Conservation (phyloP, 495 filamentous ascomycete genomes). For the Gamarada debralockiae region DNA sequence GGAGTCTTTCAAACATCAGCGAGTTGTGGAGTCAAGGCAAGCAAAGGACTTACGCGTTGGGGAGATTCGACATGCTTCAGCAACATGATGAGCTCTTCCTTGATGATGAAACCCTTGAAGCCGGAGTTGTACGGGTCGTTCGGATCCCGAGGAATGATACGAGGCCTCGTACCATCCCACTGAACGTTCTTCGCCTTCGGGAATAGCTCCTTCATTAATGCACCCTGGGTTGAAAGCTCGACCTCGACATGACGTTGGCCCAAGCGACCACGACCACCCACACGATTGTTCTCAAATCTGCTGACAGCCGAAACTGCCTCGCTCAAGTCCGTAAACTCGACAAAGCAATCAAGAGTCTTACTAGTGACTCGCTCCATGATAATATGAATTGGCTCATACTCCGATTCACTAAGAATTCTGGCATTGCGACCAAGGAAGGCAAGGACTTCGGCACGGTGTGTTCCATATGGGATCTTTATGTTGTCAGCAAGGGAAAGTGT, state of each 20-base stretch:
- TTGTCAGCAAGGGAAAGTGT: conserved; percentile 2
- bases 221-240: conserved; percentile 53
- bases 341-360: conserved; percentile 74
- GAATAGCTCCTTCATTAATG: conserved; percentile 64
- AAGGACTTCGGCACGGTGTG: conserved; percentile 62
- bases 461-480: conserved; percentile 62
- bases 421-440: conserved; percentile 69
- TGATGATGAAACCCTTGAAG: conserved; percentile 66
- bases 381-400: conserved; percentile 66
- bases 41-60: conserved; percentile 51
- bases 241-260: conserved; percentile 64
- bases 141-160: conserved; percentile 31
- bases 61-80: conserved; percentile 65
- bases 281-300: conserved; percentile 35
- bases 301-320: conserved; percentile 54
- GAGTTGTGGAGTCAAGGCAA: not conserved
- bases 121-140: conserved; percentile 55
- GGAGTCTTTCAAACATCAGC: conserved; percentile 47
- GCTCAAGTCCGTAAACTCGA: conserved; percentile 54
- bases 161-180: conserved; percentile 52
- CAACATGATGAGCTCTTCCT: conserved; percentile 66
- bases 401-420: conserved; percentile 43
- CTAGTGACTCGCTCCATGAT: conserved; percentile 77
- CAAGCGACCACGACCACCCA: conserved; percentile 46
- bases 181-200: conserved; percentile 58